Evolutionary conservation across 257 asterid genomes (phyloP), one percentile per base, ranked within the genome.

Genomic region (Jaltomata sinuosa): DNA sequence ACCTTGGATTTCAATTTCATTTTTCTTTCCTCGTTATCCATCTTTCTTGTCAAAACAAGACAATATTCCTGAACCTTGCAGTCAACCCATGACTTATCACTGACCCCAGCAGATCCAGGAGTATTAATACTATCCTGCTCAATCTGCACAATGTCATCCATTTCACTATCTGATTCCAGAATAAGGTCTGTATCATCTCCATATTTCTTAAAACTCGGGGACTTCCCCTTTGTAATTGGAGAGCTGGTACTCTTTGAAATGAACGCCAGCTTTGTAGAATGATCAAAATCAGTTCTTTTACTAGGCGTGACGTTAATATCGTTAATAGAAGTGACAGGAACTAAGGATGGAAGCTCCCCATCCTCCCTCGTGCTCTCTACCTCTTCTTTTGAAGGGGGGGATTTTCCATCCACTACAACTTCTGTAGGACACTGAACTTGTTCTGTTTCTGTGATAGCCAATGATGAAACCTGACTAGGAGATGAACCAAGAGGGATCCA

Each of bases 1-100:
- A 95, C 99, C 98, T 91, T 94, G 87, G 98, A 93, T 91, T 95
- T 97, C 86, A 95, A 89, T 85, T 90, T 91, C 87, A 92, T 84
- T 81, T 61, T 89, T 90, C 84, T 87, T 79, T 86, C 92, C 45
- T 84, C 91, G 55, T 86, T 85, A 34, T 88, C 91, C 89, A 85
- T 83, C 88, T 91, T 93, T 84, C 92, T 90, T 27, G 82, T 88
- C 49, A 97, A 91, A 71, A 90, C 89, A 87, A 97, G 97, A 83
- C 86, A 79, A 74, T 91, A 95, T 85, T 92, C 96, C 86, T 84
- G 90, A 81, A 89, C 89, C 78, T 93, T 94, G 88, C 57, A 91
- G 71, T 91, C 89, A 49, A 87, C 88, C 99, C 99, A 97, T 38
- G 88, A 85, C 62, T 85, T 85, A 22, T 91, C 89, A 62, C 80